phyloP scores from a whole-genome alignment of 164 flowering plant genomes.

The Brasenia schreberi region DNA sequence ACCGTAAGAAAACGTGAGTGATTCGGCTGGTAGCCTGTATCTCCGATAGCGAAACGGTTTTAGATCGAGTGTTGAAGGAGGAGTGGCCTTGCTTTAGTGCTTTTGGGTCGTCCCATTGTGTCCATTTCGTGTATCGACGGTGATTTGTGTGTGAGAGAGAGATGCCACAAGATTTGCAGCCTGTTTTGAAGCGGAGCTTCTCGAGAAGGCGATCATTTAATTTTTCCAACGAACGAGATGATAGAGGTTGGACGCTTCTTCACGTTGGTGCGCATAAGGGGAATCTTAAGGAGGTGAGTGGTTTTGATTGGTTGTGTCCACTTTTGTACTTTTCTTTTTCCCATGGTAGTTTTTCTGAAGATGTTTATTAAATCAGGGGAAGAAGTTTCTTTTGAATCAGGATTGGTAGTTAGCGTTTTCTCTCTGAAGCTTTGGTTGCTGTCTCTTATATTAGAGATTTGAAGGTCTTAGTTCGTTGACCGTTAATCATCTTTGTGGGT shows the following conservation, averaged over 20 bases:
- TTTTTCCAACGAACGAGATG: slow-evolving; percentile 45
- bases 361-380: neutral
- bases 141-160: neutral
- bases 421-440: too few relatives aligned
- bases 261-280: slow-evolving; percentile 81
- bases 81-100: neutral
- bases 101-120: neutral
- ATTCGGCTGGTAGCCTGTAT: neutral
- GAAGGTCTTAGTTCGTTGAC: too few relatives aligned
- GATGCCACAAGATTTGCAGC: slow-evolving; percentile 28
- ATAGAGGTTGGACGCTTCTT: slow-evolving; percentile 91
- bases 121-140: neutral
- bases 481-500: too few relatives aligned
- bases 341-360: neutral
- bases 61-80: neutral
- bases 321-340: neutral
- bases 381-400: too few relatives aligned
- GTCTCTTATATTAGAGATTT: too few relatives aligned
- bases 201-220: slow-evolving; percentile 36
- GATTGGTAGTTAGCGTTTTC: too few relatives aligned
- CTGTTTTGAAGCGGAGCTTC: slow-evolving; percentile 20
- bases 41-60: neutral
- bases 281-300: slow-evolving; percentile 55
- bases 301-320: neutral
- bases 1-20: neutral